Evolutionary conservation across 2,329 filamentous ascomycete genomes (phyloP).

Genomic region (Beauveria medogensis): DNA sequence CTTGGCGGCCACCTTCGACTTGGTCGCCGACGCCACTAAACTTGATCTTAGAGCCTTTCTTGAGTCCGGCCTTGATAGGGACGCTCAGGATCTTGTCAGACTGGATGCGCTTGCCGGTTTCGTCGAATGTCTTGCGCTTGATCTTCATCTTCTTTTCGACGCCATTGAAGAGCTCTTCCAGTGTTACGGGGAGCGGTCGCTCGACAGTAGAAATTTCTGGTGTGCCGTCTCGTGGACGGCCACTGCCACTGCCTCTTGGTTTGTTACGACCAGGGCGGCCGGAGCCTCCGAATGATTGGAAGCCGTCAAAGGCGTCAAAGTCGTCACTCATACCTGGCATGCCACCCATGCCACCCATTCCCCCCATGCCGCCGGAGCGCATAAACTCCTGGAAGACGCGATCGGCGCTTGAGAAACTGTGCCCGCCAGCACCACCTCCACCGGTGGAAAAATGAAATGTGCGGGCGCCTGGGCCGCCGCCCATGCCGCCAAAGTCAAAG

Average conservation of each 20-base stretch:
- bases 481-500: slow-evolving; percentile 44
- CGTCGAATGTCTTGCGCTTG: slow-evolving; percentile 90
- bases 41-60: slow-evolving; percentile 97
- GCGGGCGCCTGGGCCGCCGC: slow-evolving; percentile 37
- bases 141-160: slow-evolving; percentile 97
- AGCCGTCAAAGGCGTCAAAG: slow-evolving; percentile 47
- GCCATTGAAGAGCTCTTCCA: slow-evolving; percentile 85
- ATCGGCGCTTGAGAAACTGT: slow-evolving; percentile 75
- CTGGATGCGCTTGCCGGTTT: slow-evolving; percentile 72
- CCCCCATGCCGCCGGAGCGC: slow-evolving; percentile 41
- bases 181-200: slow-evolving; percentile 66
- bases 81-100: slow-evolving; percentile 90
- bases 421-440: slow-evolving; percentile 50
- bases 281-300: slow-evolving; percentile 40
- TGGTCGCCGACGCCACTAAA: slow-evolving; percentile 97
- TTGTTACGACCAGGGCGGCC: slow-evolving; percentile 26
- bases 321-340: slow-evolving; percentile 35
- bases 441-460: slow-evolving; percentile 59
- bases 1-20: slow-evolving; percentile 90
- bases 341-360: slow-evolving; percentile 29
- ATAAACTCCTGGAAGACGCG: slow-evolving; percentile 82
- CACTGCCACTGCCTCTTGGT: neutral
- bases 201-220: slow-evolving; percentile 90
- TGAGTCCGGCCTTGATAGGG: slow-evolving; percentile 89
- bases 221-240: slow-evolving; percentile 41